These are phyloP conservation scores for Cladosporium sphaerospermum DNA, from an alignment of 2,329 filamentous ascomycete genomes.

Conservation along the genomic window DNA sequence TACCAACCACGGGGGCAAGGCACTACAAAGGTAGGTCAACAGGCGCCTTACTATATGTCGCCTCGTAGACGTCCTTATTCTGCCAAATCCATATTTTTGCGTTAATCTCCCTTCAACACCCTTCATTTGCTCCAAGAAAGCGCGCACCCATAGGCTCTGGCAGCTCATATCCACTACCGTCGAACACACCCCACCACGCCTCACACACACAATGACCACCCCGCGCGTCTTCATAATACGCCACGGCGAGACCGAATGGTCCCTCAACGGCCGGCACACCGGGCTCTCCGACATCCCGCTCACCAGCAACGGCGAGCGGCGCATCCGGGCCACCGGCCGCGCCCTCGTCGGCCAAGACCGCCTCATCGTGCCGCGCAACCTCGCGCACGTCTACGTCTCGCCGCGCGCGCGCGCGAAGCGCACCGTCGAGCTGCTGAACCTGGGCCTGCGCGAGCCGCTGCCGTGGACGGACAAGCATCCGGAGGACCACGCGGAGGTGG, in stretches of 20 bases:
- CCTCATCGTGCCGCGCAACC: slow-evolving; percentile 73
- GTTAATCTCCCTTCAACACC: too few species aligned
- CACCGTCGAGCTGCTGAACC: slow-evolving; percentile 80
- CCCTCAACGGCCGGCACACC: slow-evolving; percentile 73
- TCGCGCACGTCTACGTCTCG: slow-evolving; percentile 88
- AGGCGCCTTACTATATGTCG: too few species aligned
- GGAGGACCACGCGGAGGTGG: slow-evolving; percentile 20
- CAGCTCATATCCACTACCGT: too few species aligned
- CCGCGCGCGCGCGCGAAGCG: slow-evolving; percentile 77
- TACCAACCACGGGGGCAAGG: too few species aligned
- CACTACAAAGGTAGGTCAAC: too few species aligned
- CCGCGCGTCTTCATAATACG: slow-evolving; percentile 54
- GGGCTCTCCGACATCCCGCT: slow-evolving; percentile 77
- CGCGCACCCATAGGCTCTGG: too few species aligned
- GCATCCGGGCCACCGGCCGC: slow-evolving; percentile 60
- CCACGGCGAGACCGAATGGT: slow-evolving; percentile 97
- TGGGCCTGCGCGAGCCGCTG: slow-evolving; percentile 58
- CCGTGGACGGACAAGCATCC: slow-evolving; percentile 53
- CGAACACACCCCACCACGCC: too few species aligned
- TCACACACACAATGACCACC: slow-evolving; percentile 30
- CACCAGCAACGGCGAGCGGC: slow-evolving; percentile 63
- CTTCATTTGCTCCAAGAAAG: too few species aligned
- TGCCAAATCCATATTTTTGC: too few species aligned
- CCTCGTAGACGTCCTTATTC: too few species aligned
- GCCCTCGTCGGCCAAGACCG: slow-evolving; percentile 79